Evolutionary conservation across 2,329 filamentous ascomycete genomes (phyloP), one percentile per base, ranked within the genome.

Genomic region (Calcarisporium arbuscula): DNA sequence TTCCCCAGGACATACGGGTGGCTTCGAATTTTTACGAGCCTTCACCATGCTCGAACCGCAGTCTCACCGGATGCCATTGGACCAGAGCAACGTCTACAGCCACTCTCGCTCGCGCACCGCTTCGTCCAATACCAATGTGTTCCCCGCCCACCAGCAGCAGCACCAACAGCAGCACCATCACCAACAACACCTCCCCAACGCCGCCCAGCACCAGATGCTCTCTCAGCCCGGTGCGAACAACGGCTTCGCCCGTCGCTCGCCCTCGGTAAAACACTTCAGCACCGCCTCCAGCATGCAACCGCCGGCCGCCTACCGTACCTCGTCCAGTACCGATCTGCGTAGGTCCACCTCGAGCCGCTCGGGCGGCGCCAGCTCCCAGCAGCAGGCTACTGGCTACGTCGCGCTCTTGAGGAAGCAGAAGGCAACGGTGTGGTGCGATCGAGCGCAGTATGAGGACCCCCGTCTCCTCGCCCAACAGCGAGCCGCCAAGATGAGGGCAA

Each of bases 361-460:
- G 16, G 75, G 72, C 42, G 67, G 66, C 30, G 54, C 59, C 17
- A 49, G 66, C 36, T 67, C 67, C n/a, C 74, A 75, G 42, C 64
- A 82, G 12, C 74, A 74, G 43, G 65, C 83, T 2, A 72, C 72
- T n/a, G 81, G 87, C 45, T 98, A 98, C 60, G 92, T 98, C 33
- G 89, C 92, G 22, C 72, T 95, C n/a, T 82, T 98, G 64, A 80
- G 92, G 43, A 90, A 89, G 58, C 92, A 98, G 62, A 96, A 96
- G 59, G 92, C 88, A 20, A 98, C 92, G 0, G 92, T 98, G 5
- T 98, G 92, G 92, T 95, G 89, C 65, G 92, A 96, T 56, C 82
- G 89, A 35, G 77, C 90, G 8, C 92, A 98, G 58, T 80, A 85
- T 42, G 88, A 96, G 60, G 92, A 98, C 56, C 86, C 90, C 1